Percentiles rank a stretch among this genome's conserved stretches.
Evolutionary conservation across 2,329 filamentous ascomycete species (phyloP).

Genomic region (Colletotrichum lindemuthianum): DNA sequence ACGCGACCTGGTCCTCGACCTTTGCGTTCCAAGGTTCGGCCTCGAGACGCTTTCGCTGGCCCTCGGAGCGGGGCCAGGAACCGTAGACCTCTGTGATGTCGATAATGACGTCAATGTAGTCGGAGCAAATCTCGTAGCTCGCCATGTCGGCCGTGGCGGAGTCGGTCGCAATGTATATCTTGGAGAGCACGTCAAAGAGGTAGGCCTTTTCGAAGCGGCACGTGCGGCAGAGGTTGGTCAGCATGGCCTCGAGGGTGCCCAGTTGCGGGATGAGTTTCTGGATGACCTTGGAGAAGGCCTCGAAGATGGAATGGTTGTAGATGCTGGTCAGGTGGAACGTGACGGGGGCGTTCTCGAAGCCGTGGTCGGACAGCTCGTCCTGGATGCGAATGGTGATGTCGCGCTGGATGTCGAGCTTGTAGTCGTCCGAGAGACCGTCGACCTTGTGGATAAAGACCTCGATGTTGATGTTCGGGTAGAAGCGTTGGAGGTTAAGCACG

Average conservation of each 20-base stretch:
- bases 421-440: conserved; percentile 96
- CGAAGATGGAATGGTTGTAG: conserved; percentile 98
- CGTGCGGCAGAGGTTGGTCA: conserved; percentile 92
- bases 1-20: conserved; percentile 73
- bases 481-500: conserved; percentile 87
- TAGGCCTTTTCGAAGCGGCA: conserved; percentile 98
- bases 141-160: conserved; percentile 92
- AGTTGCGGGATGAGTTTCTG: conserved; percentile 96
- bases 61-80: conserved; percentile 69
- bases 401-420: conserved; percentile 93
- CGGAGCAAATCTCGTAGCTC: conserved; percentile 97
- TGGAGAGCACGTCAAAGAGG: conserved; percentile 95
- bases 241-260: conserved; percentile 89
- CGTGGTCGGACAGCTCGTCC: conserved; percentile 92
- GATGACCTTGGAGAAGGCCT: conserved; percentile 98
- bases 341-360: conserved; percentile 92
- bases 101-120: conserved; percentile 98
- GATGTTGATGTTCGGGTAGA: conserved; percentile 93
- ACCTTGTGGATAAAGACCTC: conserved; percentile 99
- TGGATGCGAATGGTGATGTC: conserved; percentile 97
- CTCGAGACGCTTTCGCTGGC: conserved; percentile 66
- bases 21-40: conserved; percentile 69
- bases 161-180: conserved; percentile 98
- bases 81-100: conserved; percentile 97
- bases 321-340: conserved; percentile 97